Base-by-base conservation (phyloP, 768 basidiomycete genomes). In the Hortiboletus flavorubellus region DNA sequence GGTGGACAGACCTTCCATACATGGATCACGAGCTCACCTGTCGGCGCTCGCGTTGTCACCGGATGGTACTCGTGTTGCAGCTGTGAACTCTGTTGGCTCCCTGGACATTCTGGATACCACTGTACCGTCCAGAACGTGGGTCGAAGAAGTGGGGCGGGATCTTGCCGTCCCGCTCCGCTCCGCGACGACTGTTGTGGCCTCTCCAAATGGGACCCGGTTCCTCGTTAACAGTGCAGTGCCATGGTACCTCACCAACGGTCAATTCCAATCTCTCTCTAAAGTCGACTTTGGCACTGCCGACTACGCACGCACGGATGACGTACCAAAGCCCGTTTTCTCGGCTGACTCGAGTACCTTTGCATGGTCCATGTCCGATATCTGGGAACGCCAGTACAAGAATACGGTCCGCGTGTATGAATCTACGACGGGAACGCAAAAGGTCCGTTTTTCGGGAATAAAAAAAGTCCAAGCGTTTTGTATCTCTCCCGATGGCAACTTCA, bases 21-120 rank as follows among this genome's bases (percentile, higher is more conserved):
- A 58, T 48, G 1, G 29, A 11, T 46, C 55, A 12, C 51, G 34
- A 4, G 34, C 38, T 23, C 9, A 10, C n/a, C 51, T 64, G 16
- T 50, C 38, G 7, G 55, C 50, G 18, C 46, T 67, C 16, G 55
- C 63, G 3, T 45, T 67, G 44, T 67, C 65, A 5, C 38, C 42
- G 9, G 54, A 67, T 37, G 66, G 60, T 7, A 40, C 39, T 18
- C 45, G 50, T 6, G 30, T 62, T 11, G 63, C 62, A 29, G 61
- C 60, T 12, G 58, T 49, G n/a, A 58, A 33, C 16, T 6, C 8
- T 10, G 18, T 18, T 8, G 59, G 52, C 6, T 46, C 55, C 1
- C 16, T 60, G 23, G 47, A 60, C n/a, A 58, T 58, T 31, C 10
- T 53, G 44, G 56, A 58, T 37, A 46, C 54, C 15, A 42, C 53